Conservation (phyloP, 2,329 filamentous ascomycete species). For the Aspergillus versicolor region DNA sequence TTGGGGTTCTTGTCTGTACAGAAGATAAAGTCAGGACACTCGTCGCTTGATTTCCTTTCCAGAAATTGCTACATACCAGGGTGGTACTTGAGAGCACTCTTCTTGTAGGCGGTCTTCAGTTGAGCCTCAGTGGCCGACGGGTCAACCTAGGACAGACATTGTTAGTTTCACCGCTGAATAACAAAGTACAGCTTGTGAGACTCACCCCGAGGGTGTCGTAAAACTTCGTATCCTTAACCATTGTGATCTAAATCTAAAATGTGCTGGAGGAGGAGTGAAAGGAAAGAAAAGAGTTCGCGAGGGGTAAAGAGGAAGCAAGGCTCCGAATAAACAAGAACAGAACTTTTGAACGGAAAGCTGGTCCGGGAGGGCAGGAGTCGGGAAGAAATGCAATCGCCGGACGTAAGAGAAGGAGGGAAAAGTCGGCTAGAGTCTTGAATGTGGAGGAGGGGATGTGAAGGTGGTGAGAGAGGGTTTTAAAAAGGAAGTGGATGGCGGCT, state of each 20-base stretch:
- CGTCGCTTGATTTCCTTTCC: neutral
- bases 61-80: constrained; percentile 65
- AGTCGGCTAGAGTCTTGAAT: constrained; percentile 3
- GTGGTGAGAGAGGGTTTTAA: constrained; percentile 15
- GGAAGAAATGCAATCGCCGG: constrained; percentile 10
- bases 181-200: constrained; percentile 5
- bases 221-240: constrained; percentile 53
- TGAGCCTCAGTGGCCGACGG: constrained; percentile 79
- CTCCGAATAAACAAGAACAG: constrained; percentile 19
- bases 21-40: constrained; percentile 1
- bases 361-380: constrained; percentile 6
- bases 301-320: constrained; percentile 5
- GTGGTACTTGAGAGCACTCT: constrained; percentile 84
- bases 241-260: constrained; percentile 33
- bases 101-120: constrained; percentile 93
- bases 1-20: constrained; percentile 86
- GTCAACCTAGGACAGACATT: constrained; percentile 59
- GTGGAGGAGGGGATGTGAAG: constrained; percentile 11
- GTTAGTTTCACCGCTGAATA: constrained; percentile 20
- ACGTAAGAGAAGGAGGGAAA: constrained; percentile 10
- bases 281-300: neutral
- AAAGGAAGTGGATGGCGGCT: constrained; percentile 19
- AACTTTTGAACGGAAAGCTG: constrained; percentile 19
- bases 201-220: constrained; percentile 51
- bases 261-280: constrained; percentile 13